A percentile compares a stretch with the other conserved stretches of the same genome.
Evolutionary conservation across 331 rosid species (phyloP).

Genomic region (Pyracantha coccinea): DNA sequence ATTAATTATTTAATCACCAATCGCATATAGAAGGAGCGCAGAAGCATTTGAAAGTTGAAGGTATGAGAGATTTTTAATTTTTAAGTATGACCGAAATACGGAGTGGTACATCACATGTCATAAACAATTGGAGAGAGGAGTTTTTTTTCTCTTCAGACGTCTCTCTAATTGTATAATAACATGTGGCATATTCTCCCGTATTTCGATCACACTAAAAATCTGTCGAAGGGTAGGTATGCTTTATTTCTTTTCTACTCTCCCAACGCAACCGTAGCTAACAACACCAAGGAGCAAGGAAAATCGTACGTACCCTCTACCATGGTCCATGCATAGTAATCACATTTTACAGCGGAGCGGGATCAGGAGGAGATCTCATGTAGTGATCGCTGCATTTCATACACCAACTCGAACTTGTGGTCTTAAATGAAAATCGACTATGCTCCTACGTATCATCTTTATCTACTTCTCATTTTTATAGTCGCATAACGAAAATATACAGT

Average conservation of each 20-base stretch:
- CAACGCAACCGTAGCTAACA: not conserved
- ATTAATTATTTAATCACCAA: no score
- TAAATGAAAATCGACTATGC: not conserved
- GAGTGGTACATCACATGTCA: no score
- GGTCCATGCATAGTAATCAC: not conserved
- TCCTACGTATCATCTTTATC: not conserved
- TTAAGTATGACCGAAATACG: no score
- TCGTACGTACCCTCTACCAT: not conserved
- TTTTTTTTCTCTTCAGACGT: no score
- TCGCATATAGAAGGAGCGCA: no score
- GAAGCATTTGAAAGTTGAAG: no score
- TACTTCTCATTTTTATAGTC: no score
- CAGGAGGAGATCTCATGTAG: not conserved
- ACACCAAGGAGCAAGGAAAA: not conserved
- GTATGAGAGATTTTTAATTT: no score
- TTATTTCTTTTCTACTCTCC: not conserved
- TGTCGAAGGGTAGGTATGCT: not conserved
- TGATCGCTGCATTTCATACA: not conserved
- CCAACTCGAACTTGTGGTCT: not conserved
- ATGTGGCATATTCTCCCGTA: no score
- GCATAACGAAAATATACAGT: not conserved
- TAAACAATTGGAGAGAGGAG: no score
- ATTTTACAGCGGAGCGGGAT: not conserved
- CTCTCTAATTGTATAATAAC: no score
- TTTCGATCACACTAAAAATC: no score